phyloP scores from a whole-genome alignment of 805 yeast species.

The Candida xiaguanensis region DNA sequence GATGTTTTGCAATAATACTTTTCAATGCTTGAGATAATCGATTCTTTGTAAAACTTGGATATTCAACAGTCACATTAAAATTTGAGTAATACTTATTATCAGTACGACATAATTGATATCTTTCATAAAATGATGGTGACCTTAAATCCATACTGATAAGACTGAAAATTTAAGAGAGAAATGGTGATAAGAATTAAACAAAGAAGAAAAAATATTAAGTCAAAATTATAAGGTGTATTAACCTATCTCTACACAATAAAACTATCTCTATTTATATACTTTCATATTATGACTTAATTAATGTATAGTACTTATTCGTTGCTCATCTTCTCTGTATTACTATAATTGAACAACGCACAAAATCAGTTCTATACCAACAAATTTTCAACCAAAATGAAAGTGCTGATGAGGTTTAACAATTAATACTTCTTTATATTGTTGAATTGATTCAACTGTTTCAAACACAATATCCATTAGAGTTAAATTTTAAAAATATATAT shows the following conservation, averaged over 20 bases:
- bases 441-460: neutral
- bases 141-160: slow-evolving; percentile 1
- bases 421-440: neutral
- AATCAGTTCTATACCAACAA: neutral
- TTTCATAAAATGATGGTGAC: slow-evolving; percentile 18
- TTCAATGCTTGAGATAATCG: slow-evolving; percentile 18
- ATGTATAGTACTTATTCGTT: no score
- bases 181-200: no score
- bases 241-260: no score
- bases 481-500: neutral
- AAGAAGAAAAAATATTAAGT: no score
- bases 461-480: neutral
- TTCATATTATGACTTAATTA: no score
- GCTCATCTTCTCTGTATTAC: no score
- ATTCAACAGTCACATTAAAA: slow-evolving; percentile 21
- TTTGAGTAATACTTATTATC: slow-evolving; percentile 13
- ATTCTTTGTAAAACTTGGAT: slow-evolving; percentile 12
- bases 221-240: no score
- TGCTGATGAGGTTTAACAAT: neutral
- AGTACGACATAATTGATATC: slow-evolving; percentile 18
- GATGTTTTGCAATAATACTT: slow-evolving; percentile 13
- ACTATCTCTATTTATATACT: no score
- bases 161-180: no score
- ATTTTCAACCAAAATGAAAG: neutral
- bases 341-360: no score